Base-by-base conservation (phyloP, 495 filamentous ascomycete species). In the Beverwykella pulmonaria region DNA sequence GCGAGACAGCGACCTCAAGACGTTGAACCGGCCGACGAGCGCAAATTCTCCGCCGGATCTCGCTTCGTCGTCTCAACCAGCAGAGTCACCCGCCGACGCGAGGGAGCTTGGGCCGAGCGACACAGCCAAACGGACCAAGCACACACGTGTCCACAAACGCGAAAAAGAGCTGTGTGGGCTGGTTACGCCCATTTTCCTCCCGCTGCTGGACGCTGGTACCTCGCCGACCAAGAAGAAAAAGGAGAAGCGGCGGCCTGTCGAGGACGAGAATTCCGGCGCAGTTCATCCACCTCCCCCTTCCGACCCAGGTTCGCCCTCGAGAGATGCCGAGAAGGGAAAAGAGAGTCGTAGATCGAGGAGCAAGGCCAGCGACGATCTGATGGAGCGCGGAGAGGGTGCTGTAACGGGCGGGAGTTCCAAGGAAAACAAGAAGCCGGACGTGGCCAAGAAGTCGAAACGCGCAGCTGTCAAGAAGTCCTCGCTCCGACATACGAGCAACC, bases 101-200 rank as follows among this genome's bases (percentile, higher is more conserved):
- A 67, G 34, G 30, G 41, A 49, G 58, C 57, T 53, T 30, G 61
- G 61, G n/a, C 53, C 61, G 10, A 15, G n/a, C n/a, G 64, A 67
- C 25, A 46, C 41, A 39, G 34, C 39, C 34, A 71, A 65, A 53
- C 59, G 59, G 7, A 50, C 50, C 7, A 71, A 68, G 55, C 64
- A 68, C 48, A 68, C 65, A 39, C 60, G 60, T 19, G 69, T 71
- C 22, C 69, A 68, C 39, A 65, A 71, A 47, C 64, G 69, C 27
- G 69, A 71, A 47, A 52, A 65, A 32, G 69, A 71, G 65, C 60
- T 71, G 20, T 65, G 48, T 27, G 69, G 69, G n/a, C 52, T 71
- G 23, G 65, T 68, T 4, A 68, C 69, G 14, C 68, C 68, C 1
- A 54, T 62, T 2, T 71, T 68, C 30, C 60, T 71, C 9, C 69